Evolutionary conservation across 1,284 basidiomycete genomes (phyloP), one percentile per base, ranked within the genome.

Genomic region (Rhodotorula mucilaginosa): DNA sequence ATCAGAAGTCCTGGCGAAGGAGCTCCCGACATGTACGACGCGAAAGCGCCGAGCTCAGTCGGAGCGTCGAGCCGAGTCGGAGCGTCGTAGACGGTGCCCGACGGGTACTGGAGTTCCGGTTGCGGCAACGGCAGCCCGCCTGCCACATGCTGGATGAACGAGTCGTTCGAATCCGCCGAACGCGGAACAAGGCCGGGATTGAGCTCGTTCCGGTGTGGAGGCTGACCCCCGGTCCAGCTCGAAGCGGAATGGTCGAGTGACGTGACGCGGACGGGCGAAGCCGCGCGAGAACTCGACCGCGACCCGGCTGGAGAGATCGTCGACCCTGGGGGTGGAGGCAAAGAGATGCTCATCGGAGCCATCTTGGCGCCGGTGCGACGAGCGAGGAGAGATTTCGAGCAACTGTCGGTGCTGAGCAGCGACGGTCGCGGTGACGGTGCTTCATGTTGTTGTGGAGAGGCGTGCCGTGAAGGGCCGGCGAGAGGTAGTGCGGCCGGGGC

Each of bases 271-370:
- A 23, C 49, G n/a, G 49, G 70, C 23, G 58, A 66, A 12, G 61
- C 47, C 16, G 44, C 67, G 29, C 29, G 64, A 2, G 64, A 47
- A 13, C 12, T n/a, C 21, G 58, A 7, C 23, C 44, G 63, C 44
- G 63, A 63, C 26, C 52, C 61, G 67, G 54, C 65, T 23, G 51
- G 67, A 31, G 56, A 69, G n/a, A 52, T n/a, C n/a, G 39, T 49
- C 64, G 58, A 66, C 7, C 56, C 46, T 16, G 63, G 49, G 15
- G 23, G 52, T 8, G 70, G 67, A 5, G 61, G 65, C 2, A 68
- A 60, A 1, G 67, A 39, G 57, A 68, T 68, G 57, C 62, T 58
- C 64, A 68, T 58, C 29, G 64, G 56, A 4, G 60, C 16, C 5
- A 34, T 47, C n/a, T 58, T 63, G 6, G 34, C 16, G 39, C 34